Conservation (phyloP, 192 early-diverging fungal species). For the Mortierella claussenii region DNA sequence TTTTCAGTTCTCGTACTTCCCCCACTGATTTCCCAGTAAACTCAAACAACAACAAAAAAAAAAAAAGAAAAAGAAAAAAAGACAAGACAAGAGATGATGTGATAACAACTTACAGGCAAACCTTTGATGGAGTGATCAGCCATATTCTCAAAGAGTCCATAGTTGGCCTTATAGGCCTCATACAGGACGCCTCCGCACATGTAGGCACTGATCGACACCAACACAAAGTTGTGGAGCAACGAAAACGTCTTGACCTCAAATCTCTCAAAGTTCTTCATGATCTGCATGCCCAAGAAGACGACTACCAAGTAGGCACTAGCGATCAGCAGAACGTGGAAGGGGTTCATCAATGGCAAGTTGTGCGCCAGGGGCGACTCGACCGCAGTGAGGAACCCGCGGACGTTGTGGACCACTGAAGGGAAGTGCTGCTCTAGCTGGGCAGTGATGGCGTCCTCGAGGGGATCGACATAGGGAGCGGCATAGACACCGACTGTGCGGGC, state of each 20-base stretch:
- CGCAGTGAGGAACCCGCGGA: conserved; percentile 30
- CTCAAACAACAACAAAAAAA: conserved; percentile 8
- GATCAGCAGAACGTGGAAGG: conserved; percentile 67
- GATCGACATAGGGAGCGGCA: conserved; percentile 49
- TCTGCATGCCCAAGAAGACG: conserved; percentile 58
- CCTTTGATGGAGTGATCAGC: conserved; percentile 61
- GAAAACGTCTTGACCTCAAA: conserved; percentile 62
- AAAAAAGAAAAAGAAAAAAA: conserved; percentile 15
- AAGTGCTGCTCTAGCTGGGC: conserved; percentile 36
- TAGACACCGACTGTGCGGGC: conserved; percentile 38
- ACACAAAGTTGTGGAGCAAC: conserved; percentile 64
- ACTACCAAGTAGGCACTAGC: conserved; percentile 56
- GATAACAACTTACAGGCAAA: conserved; percentile 48
- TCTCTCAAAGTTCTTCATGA: conserved; percentile 61
- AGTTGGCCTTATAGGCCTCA: conserved; percentile 59
- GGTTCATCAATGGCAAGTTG: conserved; percentile 72
- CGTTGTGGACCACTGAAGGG: conserved; percentile 33
- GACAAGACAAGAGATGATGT: too few species aligned
- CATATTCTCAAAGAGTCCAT: conserved; percentile 62
- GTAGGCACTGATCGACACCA: conserved; percentile 66
- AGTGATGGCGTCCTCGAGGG: conserved; percentile 29
- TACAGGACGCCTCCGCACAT: conserved; percentile 61
- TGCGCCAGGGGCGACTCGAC: conserved; percentile 45
- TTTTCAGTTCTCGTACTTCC: too few species aligned
- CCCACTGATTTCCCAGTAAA: not conserved